Conservation (phyloP, 176 grass and related monocot species). For the Chrysopogon serrulatus region DNA sequence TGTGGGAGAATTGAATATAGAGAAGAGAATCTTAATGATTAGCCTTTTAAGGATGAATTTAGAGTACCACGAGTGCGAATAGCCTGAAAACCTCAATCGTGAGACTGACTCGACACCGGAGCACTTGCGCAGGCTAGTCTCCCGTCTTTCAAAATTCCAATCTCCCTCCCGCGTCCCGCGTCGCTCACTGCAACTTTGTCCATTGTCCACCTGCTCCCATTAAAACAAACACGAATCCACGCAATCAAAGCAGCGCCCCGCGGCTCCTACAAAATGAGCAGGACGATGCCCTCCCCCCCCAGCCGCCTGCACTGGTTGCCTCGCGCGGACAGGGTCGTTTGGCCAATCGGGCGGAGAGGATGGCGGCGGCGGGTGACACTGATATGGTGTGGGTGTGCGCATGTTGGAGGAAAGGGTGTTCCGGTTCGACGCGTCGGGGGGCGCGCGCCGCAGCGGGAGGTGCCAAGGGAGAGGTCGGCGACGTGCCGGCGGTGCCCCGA, state of each 20-base stretch:
- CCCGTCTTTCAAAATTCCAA: too few species aligned
- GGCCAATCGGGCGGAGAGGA: too few species aligned
- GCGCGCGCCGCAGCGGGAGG: slow-evolving; percentile 39
- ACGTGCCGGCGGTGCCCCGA: too few species aligned
- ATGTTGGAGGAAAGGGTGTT: slow-evolving; percentile 74
- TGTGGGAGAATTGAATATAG: too few species aligned
- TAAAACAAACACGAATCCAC: slow-evolving; percentile 26
- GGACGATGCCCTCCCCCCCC: background rate
- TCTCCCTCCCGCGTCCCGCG: too few species aligned
- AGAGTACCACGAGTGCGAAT: too few species aligned
- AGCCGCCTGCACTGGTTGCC: background rate
- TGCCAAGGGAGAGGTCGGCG: too few species aligned
- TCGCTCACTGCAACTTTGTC: background rate
- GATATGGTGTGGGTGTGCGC: slow-evolving; percentile 52
- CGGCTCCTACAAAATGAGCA: slow-evolving; percentile 4
- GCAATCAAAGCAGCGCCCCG: background rate
- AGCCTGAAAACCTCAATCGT: background rate
- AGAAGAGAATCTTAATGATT: too few species aligned
- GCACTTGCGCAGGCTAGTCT: too few species aligned
- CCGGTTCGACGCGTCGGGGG: slow-evolving; percentile 71
- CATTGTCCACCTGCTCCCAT: background rate
- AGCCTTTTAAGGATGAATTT: too few species aligned
- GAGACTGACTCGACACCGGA: too few species aligned
- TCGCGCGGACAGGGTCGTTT: background rate
- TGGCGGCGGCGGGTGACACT: background rate